Evolutionary conservation across 495 filamentous ascomycete genomes (phyloP).

Genomic region (Pseudoneurospora amorphoporcata): DNA sequence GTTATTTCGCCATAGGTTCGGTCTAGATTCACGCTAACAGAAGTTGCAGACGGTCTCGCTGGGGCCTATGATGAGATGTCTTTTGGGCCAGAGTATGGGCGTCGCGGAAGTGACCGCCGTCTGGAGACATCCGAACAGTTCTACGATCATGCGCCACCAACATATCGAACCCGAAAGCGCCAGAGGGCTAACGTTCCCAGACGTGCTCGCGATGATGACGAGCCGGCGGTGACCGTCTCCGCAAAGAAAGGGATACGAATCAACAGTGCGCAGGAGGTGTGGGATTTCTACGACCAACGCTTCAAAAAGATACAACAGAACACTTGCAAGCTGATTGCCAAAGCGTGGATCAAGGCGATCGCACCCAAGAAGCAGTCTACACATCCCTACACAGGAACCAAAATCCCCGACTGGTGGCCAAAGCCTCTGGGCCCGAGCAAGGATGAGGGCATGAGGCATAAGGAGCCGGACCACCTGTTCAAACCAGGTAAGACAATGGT

Average conservation of each 20-base stretch:
- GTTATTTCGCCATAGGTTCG: background rate
- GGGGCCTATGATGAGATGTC: background rate
- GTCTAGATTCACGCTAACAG: background rate
- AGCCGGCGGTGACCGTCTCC: constrained; percentile 8
- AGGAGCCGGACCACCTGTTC: constrained; percentile 75
- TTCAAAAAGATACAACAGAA: constrained; percentile 64
- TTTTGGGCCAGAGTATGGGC: constrained; percentile 1
- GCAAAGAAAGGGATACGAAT: constrained; percentile 38
- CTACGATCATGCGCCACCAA: constrained; percentile 2
- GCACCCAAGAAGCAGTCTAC: constrained; percentile 79
- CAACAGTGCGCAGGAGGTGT: constrained; percentile 45
- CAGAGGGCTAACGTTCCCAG: constrained; percentile 19
- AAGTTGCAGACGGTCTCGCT: background rate
- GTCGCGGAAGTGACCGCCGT: constrained; percentile 8
- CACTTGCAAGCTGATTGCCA: constrained; percentile 62
- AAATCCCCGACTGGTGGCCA: constrained; percentile 78
- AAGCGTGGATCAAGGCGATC: constrained; percentile 72
- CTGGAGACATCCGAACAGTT: constrained; percentile 1
- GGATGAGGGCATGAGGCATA: constrained; percentile 45
- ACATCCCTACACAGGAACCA: constrained; percentile 68
- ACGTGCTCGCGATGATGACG: constrained; percentile 19
- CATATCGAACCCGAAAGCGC: constrained; percentile 25
- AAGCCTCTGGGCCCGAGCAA: constrained; percentile 34
- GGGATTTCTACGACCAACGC: constrained; percentile 51
- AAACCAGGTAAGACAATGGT: constrained; percentile 51